Conservation (phyloP, 768 basidiomycete genomes). For the Kwoniella sp. region DNA sequence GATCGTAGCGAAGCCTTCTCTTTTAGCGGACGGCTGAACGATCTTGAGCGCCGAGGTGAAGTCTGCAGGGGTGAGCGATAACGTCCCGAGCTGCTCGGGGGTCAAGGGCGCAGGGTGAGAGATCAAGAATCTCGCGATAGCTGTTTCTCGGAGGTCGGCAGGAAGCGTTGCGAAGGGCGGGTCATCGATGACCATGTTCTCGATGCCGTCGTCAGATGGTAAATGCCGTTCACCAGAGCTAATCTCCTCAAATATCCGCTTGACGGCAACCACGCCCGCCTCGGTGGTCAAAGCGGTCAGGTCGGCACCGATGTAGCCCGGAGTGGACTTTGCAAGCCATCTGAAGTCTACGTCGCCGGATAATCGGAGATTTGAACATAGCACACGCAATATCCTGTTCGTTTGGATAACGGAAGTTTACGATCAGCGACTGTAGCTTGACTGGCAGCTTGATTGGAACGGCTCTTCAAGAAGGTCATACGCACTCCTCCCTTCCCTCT, state of each 20-base stretch:
- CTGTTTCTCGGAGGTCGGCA: constrained; percentile 59
- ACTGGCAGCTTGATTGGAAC: background rate
- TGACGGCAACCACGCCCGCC: constrained; percentile 93
- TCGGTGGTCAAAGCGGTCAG: constrained; percentile 85
- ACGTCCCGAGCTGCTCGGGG: constrained; percentile 72
- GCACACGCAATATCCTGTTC: constrained; percentile 84
- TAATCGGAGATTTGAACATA: constrained; percentile 79
- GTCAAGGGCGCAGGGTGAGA: constrained; percentile 83
- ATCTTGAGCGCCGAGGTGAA: constrained; percentile 79
- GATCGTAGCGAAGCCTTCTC: constrained; percentile 96
- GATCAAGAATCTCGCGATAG: constrained; percentile 86
- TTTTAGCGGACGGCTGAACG: constrained; percentile 92
- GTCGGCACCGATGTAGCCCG: constrained; percentile 97
- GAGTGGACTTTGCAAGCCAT: constrained; percentile 85
- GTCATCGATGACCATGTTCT: constrained; percentile 55
- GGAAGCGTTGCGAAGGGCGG: constrained; percentile 58
- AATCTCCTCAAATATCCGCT: constrained; percentile 82
- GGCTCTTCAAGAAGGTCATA: constrained; percentile 9
- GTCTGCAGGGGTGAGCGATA: constrained; percentile 79
- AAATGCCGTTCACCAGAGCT: constrained; percentile 60
- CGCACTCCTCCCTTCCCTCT: constrained; percentile 82
- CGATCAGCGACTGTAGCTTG: background rate
- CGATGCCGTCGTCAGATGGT: constrained; percentile 35
- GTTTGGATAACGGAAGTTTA: background rate
- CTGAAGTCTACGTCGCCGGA: constrained; percentile 86